Base-by-base conservation (phyloP, 2,329 filamentous ascomycete species). In the Magnaporthiopsis poae region DNA sequence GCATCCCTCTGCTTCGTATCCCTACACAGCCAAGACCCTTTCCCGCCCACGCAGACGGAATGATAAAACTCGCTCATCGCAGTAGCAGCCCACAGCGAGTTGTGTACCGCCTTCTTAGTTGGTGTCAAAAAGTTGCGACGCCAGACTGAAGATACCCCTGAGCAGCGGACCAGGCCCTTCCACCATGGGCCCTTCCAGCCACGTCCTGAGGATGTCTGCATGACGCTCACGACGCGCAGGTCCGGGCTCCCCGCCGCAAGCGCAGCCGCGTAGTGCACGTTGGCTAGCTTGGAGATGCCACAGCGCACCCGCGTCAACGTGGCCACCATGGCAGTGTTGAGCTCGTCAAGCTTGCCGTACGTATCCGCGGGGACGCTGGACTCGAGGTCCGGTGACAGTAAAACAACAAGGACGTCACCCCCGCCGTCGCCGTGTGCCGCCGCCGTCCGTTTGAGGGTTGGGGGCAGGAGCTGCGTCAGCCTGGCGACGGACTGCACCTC, bases 401-500 rank as follows among this genome's bases (percentile, higher is more conserved):
- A 65, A 27, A 75, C 67, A 64, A 75, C 67, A 66, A 73, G 72
- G 11, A 72, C 73, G 65, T 72, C 72, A 31, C 33, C 33, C 33
- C 33, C 9, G 36, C 36, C 12, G 36, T 12, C 12, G 13, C 63
- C 35, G 1, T 39, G 63, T 8, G 66, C 46, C 21, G 65, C 52
- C 9, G 67, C 56, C 21, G 73, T 75, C 18, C 68, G 67, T 18
- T 68, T 65, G 7, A 75, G 69, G 15, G 71, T 63, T 0, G 74
- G 73, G 11, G 70, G 66, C 12, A 81, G 70, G 1, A 77, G 72
- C 62, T 77, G 75, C 46, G 75, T 75, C 3, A 83, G 27, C 27
- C 1, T 83, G 7, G 77, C 80, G 18, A 76, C 80, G 68, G 82
- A 80, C 66, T 81, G 78, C 21, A 78, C 68, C 70, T 83, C 81